These are phyloP conservation scores for Hyparrhenia diplandra DNA, from an alignment of 176 grass and related monocot genomes.

Conservation along the genomic window DNA sequence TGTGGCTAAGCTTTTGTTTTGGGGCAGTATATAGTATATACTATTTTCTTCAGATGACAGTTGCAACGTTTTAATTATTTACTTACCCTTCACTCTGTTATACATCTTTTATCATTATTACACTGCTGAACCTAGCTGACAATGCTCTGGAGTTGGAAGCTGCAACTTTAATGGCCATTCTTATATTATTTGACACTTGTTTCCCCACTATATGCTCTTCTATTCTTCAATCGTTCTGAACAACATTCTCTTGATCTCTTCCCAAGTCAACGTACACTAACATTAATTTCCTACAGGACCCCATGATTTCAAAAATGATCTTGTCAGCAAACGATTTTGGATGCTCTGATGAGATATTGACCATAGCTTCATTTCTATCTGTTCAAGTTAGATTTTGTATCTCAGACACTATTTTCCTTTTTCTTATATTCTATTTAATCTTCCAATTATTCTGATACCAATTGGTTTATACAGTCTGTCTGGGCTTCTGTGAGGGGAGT, in stretches of 20 bases:
- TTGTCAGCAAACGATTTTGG: slow-evolving; percentile 75
- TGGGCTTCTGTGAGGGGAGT: slow-evolving; percentile 81
- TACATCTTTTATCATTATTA: not conserved
- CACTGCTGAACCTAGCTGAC: too few species aligned
- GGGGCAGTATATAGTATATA: not conserved
- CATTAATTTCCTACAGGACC: slow-evolving; percentile 59
- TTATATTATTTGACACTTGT: not conserved
- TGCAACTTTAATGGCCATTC: not conserved
- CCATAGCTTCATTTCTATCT: slow-evolving; percentile 84
- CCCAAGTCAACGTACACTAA: not conserved
- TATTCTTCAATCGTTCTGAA: not conserved
- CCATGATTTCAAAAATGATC: slow-evolving; percentile 97
- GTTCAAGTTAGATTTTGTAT: slow-evolving; percentile 62
- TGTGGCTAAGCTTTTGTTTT: not conserved
- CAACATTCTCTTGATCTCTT: not conserved
- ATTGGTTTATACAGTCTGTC: slow-evolving; percentile 59
- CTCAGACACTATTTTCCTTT: slow-evolving; percentile 9
- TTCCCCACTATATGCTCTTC: not conserved
- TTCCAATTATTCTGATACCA: slow-evolving; percentile 22
- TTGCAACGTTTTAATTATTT: slow-evolving; percentile 1
- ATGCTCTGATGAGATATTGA: slow-evolving; percentile 96
- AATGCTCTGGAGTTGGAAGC: not conserved
- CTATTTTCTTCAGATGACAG: not conserved
- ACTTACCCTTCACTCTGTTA: not conserved
- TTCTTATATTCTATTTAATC: slow-evolving; percentile 14